Evolutionary conservation across 345 rosid species (phyloP).

Genomic region (Eutrema yunnanense): DNA sequence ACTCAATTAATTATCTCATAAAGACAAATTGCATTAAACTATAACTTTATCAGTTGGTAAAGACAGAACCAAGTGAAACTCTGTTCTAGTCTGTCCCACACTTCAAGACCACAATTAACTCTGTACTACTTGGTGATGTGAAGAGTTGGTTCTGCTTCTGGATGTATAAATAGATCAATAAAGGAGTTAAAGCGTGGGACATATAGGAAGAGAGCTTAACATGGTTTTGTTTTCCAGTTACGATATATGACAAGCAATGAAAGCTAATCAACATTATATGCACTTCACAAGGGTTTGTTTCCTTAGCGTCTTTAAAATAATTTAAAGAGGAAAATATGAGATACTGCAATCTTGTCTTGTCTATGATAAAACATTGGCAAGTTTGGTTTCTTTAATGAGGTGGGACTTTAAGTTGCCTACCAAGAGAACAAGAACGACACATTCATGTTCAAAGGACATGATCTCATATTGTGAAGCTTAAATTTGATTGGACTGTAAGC

Average conservation of each 20-base stretch:
- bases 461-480: not conserved
- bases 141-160: not conserved
- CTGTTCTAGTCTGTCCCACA: not conserved
- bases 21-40: not conserved
- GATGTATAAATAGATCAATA: conserved; percentile 7
- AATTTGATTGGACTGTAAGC: not conserved
- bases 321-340: not conserved
- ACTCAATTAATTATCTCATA: not conserved
- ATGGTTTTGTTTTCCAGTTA: conserved; percentile 1
- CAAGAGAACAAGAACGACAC: conserved; percentile 11
- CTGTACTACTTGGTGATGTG: conserved; percentile 7
- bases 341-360: not conserved
- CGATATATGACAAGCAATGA: not conserved
- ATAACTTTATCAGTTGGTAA: not conserved
- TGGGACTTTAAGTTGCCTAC: conserved; percentile 10
- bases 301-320: not conserved
- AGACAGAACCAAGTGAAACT: conserved; percentile 19
- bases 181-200: conserved; percentile 8
- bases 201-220: conserved; percentile 3
- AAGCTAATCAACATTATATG: not conserved
- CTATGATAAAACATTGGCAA: not conserved
- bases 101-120: conserved; percentile 12
- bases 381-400: not conserved
- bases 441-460: conserved; percentile 5
- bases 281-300: conserved; percentile 11